Evolutionary conservation across 2,329 filamentous ascomycete species (phyloP), one percentile per base, ranked within the genome.

Genomic region (Talaromyces verruculosus): DNA sequence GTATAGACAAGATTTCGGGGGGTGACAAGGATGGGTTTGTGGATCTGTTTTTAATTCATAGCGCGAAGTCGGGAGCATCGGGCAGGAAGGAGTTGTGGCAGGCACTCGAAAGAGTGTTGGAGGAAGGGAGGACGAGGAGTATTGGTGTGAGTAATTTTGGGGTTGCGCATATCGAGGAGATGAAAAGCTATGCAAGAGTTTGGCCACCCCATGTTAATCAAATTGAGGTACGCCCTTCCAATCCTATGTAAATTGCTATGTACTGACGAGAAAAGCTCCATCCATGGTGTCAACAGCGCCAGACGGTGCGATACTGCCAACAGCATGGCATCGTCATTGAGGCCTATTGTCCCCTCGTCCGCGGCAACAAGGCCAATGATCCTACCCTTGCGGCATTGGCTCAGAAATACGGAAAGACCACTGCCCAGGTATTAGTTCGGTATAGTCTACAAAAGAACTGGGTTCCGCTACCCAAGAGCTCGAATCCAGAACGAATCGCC

Each of bases 391-490:
- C 85, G 67, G 82, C 82, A 15, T 78, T 96, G 65, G 87, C 88
- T 0, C 81, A 89, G 71, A 93, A 92, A 80, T 87, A 95, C 75
- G 83, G 83, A 69, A 93, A 90, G 80, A 86, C 86, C 7, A 86
- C 89, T 67, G 89, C 91, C 10, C 93, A 96, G 82, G 80, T 96
- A 10, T 78, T 97, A 72, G 80, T 96, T 60, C 85, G 92, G 68
- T 97, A 92, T 85, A 91, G 90, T 70, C 77, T 96, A 77, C 91
- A 96, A 78, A 93, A 91, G 79, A 89, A 87, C 3, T 88, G 87
- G 75, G 83, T 91, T 39, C 90, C 90, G 55, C 80, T 93, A 67
- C 89, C 90, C 25, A 93, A 93, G 84, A 91, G 88, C 67, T 89
- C 89, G 60, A 89, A 86, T 4, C 84, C 87, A 0, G 85, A 83